phyloP scores from a whole-genome alignment of 495 filamentous ascomycete genomes.

The Parachaetomium inaequale region DNA sequence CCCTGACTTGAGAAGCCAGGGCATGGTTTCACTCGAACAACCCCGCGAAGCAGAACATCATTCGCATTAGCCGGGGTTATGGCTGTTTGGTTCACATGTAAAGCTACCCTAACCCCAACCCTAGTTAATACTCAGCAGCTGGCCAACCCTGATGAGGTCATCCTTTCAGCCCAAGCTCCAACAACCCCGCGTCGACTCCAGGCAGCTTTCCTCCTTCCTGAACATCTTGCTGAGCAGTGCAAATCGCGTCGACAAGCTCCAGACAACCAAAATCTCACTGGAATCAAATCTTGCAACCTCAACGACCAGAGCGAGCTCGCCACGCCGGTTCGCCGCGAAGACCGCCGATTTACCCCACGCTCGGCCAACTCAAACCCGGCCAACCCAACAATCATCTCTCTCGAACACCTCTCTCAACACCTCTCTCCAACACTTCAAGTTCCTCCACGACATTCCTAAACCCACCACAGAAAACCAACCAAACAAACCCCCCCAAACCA shows the following conservation, averaged over 20 bases:
- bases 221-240: not conserved
- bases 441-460: not conserved
- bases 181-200: not conserved
- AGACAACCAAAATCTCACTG: not conserved
- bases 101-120: not conserved
- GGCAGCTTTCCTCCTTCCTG: not conserved
- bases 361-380: not conserved
- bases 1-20: no score
- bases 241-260: not conserved
- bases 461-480: not conserved
- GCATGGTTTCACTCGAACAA: no score
- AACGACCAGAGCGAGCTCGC: not conserved
- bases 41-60: no score
- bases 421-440: not conserved
- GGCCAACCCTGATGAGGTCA: slow-evolving; percentile 10
- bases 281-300: not conserved
- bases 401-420: not conserved
- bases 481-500: not conserved
- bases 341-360: not conserved
- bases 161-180: not conserved
- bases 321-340: not conserved
- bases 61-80: no score
- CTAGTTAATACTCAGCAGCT: not conserved
- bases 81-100: no score
- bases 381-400: not conserved